phyloP scores from a whole-genome alignment of 2,329 filamentous ascomycete genomes.

The Ophiostoma perfectum region DNA sequence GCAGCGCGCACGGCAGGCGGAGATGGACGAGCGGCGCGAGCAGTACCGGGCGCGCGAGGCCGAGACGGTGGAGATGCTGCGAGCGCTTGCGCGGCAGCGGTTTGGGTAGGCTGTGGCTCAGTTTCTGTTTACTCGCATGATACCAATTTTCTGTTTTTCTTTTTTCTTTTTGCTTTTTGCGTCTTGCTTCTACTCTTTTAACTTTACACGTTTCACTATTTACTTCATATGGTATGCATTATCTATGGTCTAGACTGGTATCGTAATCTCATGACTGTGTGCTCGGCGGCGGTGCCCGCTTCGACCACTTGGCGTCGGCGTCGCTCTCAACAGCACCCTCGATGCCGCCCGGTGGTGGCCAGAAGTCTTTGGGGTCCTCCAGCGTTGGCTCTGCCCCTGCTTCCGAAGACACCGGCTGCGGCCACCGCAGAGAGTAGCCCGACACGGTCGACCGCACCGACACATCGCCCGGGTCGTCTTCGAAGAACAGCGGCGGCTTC shows the following conservation, averaged over 20 bases:
- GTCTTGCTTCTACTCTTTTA: not conserved
- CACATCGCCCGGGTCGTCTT: constrained; percentile 80
- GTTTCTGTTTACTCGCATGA: too few relatives aligned
- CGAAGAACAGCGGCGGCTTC: constrained; percentile 74
- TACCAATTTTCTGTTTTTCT: not conserved
- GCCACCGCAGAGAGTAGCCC: constrained; percentile 69
- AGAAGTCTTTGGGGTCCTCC: constrained; percentile 23
- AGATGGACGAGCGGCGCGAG: constrained; percentile 17
- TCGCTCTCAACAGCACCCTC: constrained; percentile 3
- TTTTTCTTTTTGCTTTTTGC: not conserved
- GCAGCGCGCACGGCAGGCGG: constrained; percentile 17
- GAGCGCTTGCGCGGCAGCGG: constrained; percentile 20
- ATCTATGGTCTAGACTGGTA: too few relatives aligned
- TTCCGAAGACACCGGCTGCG: constrained; percentile 31
- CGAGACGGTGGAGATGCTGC: constrained; percentile 17
- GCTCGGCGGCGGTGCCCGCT: not conserved
- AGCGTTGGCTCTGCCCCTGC: not conserved
- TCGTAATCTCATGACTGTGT: too few relatives aligned
- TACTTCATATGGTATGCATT: too few relatives aligned
- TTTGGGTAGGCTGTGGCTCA: constrained; percentile 12
- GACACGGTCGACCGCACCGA: constrained; percentile 75
- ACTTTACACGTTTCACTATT: too few relatives aligned
- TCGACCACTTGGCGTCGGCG: not conserved
- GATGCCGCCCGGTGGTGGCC: constrained; percentile 22
- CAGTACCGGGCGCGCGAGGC: constrained; percentile 21